Evolutionary conservation across 805 yeast genomes (phyloP).

Genomic region (Candida tammaniensis): DNA sequence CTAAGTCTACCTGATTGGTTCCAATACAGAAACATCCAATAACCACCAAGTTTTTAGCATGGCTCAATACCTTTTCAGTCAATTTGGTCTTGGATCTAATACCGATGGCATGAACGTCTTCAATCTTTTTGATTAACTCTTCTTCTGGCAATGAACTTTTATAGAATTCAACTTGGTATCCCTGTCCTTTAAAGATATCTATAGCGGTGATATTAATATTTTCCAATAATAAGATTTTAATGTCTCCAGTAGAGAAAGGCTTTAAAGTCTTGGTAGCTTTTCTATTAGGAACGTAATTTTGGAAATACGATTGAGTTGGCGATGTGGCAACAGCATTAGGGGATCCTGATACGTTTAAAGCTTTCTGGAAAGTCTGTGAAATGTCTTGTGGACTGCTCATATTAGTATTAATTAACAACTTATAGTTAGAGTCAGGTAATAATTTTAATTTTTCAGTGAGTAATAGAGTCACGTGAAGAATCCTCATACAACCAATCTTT

Average conservation of each 20-base stretch:
- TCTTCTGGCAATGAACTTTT: constrained; percentile 88
- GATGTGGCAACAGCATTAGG: constrained; percentile 79
- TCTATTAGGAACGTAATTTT: constrained; percentile 41
- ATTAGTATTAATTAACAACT: too few species aligned
- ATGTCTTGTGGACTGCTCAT: constrained; percentile 75
- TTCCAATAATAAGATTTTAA: constrained; percentile 86
- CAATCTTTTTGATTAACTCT: constrained; percentile 90
- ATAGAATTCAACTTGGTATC: constrained; percentile 94
- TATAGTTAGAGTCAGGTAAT: too few species aligned
- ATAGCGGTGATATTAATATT: constrained; percentile 93
- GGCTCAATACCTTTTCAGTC: constrained; percentile 71
- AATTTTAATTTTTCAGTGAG: constrained; percentile 6
- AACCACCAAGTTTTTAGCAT: constrained; percentile 85
- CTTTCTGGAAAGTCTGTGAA: constrained; percentile 53
- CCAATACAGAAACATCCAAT: constrained; percentile 99
- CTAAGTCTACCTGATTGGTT: constrained; percentile 94
- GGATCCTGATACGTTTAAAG: constrained; percentile 53
- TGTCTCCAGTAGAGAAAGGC: constrained; percentile 94
- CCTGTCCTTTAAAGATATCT: constrained; percentile 79
- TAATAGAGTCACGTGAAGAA: too few species aligned
- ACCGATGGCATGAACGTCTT: constrained; percentile 94
- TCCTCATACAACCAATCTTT: too few species aligned
- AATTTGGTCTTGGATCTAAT: constrained; percentile 95
- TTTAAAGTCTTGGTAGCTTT: constrained; percentile 72
- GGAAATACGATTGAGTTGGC: constrained; percentile 73